Base-by-base conservation (phyloP, 2,329 filamentous ascomycete species). In the Penicillium decumbens region DNA sequence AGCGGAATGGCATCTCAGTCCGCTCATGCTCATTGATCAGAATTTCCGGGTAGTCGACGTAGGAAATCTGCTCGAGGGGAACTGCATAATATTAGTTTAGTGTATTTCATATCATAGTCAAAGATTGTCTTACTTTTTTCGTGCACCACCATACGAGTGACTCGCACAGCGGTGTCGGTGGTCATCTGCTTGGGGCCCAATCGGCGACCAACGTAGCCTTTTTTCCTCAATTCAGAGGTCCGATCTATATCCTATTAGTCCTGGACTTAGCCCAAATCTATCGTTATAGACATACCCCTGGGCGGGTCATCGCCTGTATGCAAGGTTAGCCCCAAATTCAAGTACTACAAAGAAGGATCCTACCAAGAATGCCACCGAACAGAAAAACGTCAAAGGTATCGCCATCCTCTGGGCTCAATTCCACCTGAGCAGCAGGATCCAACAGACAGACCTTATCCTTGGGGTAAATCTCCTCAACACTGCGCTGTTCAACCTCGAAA, bases 1-100 rank as follows among this genome's bases (percentile, higher is more conserved):
- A 98, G 59, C 93, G 88, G 72, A 98, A 98, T 0, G 93, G 93
- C 93, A 98, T 97, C 70, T 95, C 80, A 0, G 91, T 95, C 68
- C 88, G 93, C 74, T 98, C 93, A 65, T 95, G 85, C 67, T 93
- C 85, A 68, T 88, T 89, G 69, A 97, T 86, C 65, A 85, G 85
- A 65, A 98, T 80, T 66, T 97, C 92, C 0, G 93, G 93, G 64
- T 88, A 84, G 67, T 97, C 91, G 29, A 93, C 70, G 66, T 93
- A 96, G 1, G 83, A 78, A 29, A 98, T 86, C 57, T 90, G 77
- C 48, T 87, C 82, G 41, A 98, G 76, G 0, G 87, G 80, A 32
- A 85, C 90, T 95, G 20, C 3, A 24, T 25, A 10, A 18, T 20
- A 37, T 20, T 38, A 48, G 20, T 4, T 24, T 38, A 48, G 20